Evolutionary conservation across 345 rosid species (phyloP).

Genomic region (Cardamine chenopodiifolia): DNA sequence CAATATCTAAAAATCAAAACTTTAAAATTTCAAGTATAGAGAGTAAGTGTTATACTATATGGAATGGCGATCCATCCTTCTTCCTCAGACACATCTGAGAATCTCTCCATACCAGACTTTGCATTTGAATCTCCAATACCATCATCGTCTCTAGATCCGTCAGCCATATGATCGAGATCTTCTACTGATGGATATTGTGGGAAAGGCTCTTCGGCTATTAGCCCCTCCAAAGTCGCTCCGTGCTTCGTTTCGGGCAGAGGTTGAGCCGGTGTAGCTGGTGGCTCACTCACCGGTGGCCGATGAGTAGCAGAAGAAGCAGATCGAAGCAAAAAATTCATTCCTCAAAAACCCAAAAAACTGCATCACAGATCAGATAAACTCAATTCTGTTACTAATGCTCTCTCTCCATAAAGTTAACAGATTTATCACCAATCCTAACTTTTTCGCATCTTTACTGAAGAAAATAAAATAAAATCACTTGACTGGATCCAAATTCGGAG

Average conservation of each 20-base stretch:
- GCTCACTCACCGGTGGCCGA: constrained; percentile 53
- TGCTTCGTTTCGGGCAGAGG: constrained; percentile 44
- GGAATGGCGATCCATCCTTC: constrained; percentile 96
- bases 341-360: constrained; percentile 35
- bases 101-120: constrained; percentile 49
- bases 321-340: constrained; percentile 88
- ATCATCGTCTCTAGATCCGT: constrained; percentile 45
- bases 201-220: constrained; percentile 68
- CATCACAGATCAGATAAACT: constrained; percentile 22
- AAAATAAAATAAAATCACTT: neutral
- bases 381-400: neutral
- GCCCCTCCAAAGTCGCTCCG: constrained; percentile 60
- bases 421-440: constrained; percentile 17
- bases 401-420: constrained; percentile 8
- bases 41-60: constrained; percentile 51
- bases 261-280: constrained; percentile 44
- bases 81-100: constrained; percentile 77
- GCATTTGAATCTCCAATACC: constrained; percentile 39
- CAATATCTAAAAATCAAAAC: constrained; percentile 12
- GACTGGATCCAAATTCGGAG: constrained; percentile 21
- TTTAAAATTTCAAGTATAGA: neutral
- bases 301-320: constrained; percentile 55
- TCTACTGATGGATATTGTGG: constrained; percentile 52
- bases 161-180: constrained; percentile 46
- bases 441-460: neutral